Evolutionary conservation across 2,329 filamentous ascomycete genomes (phyloP).

Genomic region (Talaromyces sp.): DNA sequence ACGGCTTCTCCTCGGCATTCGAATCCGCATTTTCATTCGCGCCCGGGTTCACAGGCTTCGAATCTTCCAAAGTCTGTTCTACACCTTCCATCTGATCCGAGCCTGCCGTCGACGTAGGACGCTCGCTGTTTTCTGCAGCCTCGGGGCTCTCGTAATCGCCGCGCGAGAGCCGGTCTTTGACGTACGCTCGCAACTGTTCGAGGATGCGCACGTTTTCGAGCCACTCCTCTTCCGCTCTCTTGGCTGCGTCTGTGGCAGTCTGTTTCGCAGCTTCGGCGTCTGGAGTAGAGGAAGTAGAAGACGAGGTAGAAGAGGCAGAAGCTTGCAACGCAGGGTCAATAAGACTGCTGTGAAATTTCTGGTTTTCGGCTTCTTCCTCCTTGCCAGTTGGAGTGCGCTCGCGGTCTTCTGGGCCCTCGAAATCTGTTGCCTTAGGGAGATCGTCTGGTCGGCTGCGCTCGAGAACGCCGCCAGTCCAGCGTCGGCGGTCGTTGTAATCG

Average conservation of each 20-base stretch:
- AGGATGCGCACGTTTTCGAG: constrained; percentile 61
- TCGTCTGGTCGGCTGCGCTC: constrained; percentile 48
- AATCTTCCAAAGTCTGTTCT: constrained; percentile 3
- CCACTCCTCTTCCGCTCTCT: constrained; percentile 50
- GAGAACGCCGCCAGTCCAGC: constrained; percentile 57
- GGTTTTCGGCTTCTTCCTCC: constrained; percentile 12
- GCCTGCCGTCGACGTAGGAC: constrained; percentile 14
- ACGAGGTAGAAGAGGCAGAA: not conserved
- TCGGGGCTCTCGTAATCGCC: constrained; percentile 42
- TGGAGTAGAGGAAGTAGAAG: constrained; percentile 14
- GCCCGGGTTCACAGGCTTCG: not conserved
- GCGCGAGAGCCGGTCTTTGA: constrained; percentile 50
- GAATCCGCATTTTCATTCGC: not conserved
- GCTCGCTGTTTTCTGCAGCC: constrained; percentile 12
- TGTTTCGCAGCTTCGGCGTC: constrained; percentile 29
- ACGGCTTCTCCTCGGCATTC: constrained; percentile 1
- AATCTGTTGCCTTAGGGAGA: constrained; percentile 19
- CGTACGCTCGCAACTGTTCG: constrained; percentile 53
- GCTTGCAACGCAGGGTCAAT: constrained; percentile 38
- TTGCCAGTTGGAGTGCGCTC: constrained; percentile 25
- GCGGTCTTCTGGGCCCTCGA: constrained; percentile 16
- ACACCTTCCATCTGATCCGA: constrained; percentile 15
- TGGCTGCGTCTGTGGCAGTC: constrained; percentile 35
- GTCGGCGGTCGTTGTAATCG: constrained; percentile 55
- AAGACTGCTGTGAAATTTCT: constrained; percentile 28